These are phyloP conservation scores for Dichotomocladium elegans DNA, from an alignment of 371 early-diverging fungal species.

Conservation along the genomic window DNA sequence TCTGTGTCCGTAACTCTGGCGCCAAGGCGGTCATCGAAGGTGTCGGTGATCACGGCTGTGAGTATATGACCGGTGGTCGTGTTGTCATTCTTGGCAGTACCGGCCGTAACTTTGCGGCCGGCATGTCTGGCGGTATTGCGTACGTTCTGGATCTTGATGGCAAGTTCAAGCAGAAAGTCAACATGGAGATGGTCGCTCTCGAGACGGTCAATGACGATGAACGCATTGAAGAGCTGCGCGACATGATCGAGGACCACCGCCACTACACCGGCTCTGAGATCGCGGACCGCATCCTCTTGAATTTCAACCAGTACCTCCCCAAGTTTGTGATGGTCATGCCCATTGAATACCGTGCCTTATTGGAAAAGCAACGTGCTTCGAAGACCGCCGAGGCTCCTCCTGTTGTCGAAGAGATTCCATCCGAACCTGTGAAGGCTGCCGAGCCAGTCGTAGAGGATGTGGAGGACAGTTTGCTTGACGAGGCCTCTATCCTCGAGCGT, in stretches of 20 bases:
- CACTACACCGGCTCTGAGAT: conserved; percentile 88
- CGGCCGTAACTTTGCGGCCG: conserved; percentile 91
- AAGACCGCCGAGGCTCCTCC: no score
- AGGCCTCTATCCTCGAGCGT: conserved; percentile 62
- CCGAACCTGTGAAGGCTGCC: background rate
- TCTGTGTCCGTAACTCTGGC: conserved; percentile 96
- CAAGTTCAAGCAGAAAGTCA: conserved; percentile 52
- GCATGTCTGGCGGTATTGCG: conserved; percentile 93
- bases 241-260: conserved; percentile 75
- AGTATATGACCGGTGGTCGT: conserved; percentile 97
- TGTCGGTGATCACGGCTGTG: conserved; percentile 96
- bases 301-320: conserved; percentile 49
- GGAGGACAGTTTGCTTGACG: conserved; percentile 85
- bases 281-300: conserved; percentile 66
- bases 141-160: conserved; percentile 64
- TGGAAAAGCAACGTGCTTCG: conserved; percentile 24
- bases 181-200: conserved; percentile 86
- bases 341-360: conserved; percentile 78
- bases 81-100: conserved; percentile 78
- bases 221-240: conserved; percentile 71
- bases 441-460: conserved; percentile 74
- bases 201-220: conserved; percentile 72
- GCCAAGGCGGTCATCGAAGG: conserved; percentile 94
- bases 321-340: conserved; percentile 84
- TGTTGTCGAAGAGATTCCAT: no score